A percentile compares a stretch with the other conserved stretches of the same genome.
These are phyloP conservation scores for Hemileia vastatrix DNA, from an alignment of 1,284 basidiomycete genomes.

Conservation along the genomic window DNA sequence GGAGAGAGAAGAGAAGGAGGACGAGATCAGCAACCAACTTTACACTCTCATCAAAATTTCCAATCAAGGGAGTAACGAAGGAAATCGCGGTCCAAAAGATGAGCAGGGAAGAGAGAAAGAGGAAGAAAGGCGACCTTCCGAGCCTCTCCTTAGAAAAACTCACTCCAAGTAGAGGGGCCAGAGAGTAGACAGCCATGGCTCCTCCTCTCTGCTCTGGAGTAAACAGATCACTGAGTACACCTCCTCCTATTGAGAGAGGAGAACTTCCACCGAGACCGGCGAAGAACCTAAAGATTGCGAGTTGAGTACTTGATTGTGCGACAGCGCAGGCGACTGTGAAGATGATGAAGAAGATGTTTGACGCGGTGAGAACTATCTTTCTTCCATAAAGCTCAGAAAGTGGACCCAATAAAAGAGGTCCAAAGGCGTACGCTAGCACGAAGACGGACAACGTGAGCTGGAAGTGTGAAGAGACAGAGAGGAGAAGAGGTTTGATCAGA, in stretches of 20 bases:
- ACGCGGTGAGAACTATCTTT: slow-evolving; percentile 30
- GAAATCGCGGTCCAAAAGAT: too few relatives aligned
- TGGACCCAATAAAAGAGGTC: slow-evolving; percentile 54
- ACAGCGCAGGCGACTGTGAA: slow-evolving; percentile 38
- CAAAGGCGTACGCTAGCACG: slow-evolving; percentile 48
- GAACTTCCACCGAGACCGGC: slow-evolving; percentile 30
- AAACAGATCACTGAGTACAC: too few relatives aligned
- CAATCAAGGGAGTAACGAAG: too few relatives aligned
- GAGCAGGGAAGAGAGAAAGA: neutral
- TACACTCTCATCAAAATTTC: too few relatives aligned
- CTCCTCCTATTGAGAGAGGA: too few relatives aligned
- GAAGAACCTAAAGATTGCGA: slow-evolving; percentile 32
- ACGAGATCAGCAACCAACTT: too few relatives aligned
- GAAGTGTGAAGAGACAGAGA: too few relatives aligned
- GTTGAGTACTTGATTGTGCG: slow-evolving; percentile 26
- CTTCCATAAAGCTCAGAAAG: slow-evolving; percentile 53
- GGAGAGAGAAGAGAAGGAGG: too few relatives aligned
- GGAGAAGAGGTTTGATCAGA: too few relatives aligned
- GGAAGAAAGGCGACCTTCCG: neutral
- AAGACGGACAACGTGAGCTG: too few relatives aligned
- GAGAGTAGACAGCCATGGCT: slow-evolving; percentile 60
- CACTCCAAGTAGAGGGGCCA: slow-evolving; percentile 47
- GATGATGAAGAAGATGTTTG: slow-evolving; percentile 32
- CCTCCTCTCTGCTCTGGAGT: too few relatives aligned
- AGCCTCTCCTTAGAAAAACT: too few relatives aligned